Evolutionary conservation across 306 rosid genomes (phyloP), one percentile per base, ranked within the genome.

Genomic region (Lotus japonicus): DNA sequence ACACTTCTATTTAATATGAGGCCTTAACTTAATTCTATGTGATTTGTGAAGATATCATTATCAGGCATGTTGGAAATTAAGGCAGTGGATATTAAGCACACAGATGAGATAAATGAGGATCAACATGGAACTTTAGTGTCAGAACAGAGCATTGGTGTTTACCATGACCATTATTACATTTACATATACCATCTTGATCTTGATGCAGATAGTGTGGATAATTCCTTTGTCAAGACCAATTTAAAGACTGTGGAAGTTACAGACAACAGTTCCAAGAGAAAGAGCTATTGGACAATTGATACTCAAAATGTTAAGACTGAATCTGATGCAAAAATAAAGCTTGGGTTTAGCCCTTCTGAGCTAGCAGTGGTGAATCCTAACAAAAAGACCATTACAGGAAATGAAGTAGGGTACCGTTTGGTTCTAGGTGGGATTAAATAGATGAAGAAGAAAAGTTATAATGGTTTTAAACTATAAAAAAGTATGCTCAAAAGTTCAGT

Each of bases 151-250:
- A 49, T 89, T 6, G 94, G 81, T 1, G 81, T 84, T 1, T 76
- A 69, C 81, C 94, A 89, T 19, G 96, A 89, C 14, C 96, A 89
- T 64, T 87, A n/a, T n/a, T n/a, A n/a, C n/a, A n/a, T 14, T 75
- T 68, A 80, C 61, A 76, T 61, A 0, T 87, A 70, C 58, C 77
- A 85, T 58, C 89, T 89, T 7, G 88, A 87, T 49, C 76, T 87
- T 2, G 94, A 87, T 61, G 58, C 85, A 11, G 91, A 81, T 36
- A 86, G 88, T 3, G 74, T 31, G 19, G 59, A 69, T 0, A 89
- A 87, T 54, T 87, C 96, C 10, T 83, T 82, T 38, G 81, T 78
- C 26, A 86, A 72, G 77, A 57, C 68, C 6, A 65, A 66, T 54
- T 13, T 82, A 14, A 80, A 82, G 66, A 33, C 81, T 0, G 58